Conservation (phyloP, 306 rosid genomes). For the Lathyrus tuberosus region DNA sequence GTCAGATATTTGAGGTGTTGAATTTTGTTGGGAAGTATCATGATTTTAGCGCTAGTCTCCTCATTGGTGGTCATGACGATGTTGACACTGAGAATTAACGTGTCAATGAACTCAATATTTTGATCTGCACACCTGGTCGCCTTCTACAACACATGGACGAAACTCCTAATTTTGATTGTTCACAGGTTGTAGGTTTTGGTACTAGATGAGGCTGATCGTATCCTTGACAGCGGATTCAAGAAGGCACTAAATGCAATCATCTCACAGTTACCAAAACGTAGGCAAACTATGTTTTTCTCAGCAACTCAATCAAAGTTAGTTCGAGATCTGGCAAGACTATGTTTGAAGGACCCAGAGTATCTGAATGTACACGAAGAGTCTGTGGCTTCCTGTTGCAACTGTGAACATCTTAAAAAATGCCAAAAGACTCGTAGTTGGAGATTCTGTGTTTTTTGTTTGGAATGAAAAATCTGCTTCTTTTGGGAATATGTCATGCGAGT, state of each 20-base stretch:
- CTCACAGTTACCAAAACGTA: conserved; percentile 81
- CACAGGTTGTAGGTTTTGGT: conserved; percentile 84
- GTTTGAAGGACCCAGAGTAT: conserved; percentile 97
- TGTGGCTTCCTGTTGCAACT: conserved; percentile 68
- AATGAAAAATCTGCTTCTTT: too few relatives aligned
- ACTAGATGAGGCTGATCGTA: conserved; percentile 95
- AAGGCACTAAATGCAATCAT: conserved; percentile 73
- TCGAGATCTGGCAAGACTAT: conserved; percentile 90
- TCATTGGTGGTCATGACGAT: conserved; percentile 87
- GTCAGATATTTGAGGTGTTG: conserved; percentile 76
- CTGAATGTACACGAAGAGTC: conserved; percentile 89
- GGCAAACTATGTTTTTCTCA: conserved; percentile 92
- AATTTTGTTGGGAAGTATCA: conserved; percentile 71
- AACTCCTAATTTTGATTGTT: conserved; percentile 90
- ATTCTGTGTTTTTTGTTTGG: too few relatives aligned
- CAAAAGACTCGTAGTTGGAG: too few relatives aligned
- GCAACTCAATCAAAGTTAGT: too few relatives aligned
- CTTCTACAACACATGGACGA: conserved; percentile 97
- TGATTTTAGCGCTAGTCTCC: conserved; percentile 87
- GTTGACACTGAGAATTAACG: conserved; percentile 70
- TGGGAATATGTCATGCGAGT: too few relatives aligned
- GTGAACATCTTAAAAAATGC: too few relatives aligned
- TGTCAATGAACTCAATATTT: conserved; percentile 71
- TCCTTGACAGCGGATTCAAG: conserved; percentile 84
- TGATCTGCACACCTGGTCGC: conserved; percentile 94